A percentile compares a stretch with the other conserved stretches of the same genome.
Evolutionary conservation across 257 asterid genomes (phyloP).

Genomic region (Capsicum pubescens): DNA sequence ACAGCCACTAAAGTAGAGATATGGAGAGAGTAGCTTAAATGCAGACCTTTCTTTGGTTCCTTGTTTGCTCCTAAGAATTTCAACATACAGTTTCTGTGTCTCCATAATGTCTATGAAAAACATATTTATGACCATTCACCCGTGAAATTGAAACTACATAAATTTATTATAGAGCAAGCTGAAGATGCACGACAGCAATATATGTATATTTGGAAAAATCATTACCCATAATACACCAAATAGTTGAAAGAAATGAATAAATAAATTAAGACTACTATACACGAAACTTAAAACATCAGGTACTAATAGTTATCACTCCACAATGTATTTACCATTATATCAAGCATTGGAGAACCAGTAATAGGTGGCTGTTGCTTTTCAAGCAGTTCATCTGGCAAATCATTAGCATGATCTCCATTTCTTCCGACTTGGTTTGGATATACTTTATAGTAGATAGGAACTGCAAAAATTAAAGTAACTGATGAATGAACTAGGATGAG

Average conservation of each 20-base stretch:
- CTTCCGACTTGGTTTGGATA: constrained; percentile 30
- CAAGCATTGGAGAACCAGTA: constrained; percentile 29
- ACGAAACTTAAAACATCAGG: not conserved
- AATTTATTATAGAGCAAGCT: not conserved
- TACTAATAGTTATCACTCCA: not conserved
- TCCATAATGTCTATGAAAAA: not conserved
- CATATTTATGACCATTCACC: not conserved
- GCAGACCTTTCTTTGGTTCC: not conserved
- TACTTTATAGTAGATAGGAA: constrained; percentile 33
- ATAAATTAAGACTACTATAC: not conserved
- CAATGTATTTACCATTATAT: constrained; percentile 38
- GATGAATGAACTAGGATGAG: not conserved
- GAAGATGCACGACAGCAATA: not conserved
- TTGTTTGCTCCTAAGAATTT: constrained; percentile 10
- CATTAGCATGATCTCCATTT: constrained; percentile 35
- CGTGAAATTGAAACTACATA: not conserved
- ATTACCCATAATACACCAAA: not conserved
- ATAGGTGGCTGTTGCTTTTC: constrained; percentile 32
- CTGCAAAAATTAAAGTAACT: constrained; percentile 35
- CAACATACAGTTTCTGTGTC: not conserved
- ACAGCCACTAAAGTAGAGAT: constrained; percentile 16
- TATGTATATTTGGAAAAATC: not conserved
- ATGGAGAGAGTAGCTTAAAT: not conserved
- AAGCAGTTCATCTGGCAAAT: constrained; percentile 29
- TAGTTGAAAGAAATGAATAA: constrained; percentile 13